Evolutionary conservation across 345 rosid species (phyloP), one percentile per base, ranked within the genome.

Genomic region (Linum usitatissimum): DNA sequence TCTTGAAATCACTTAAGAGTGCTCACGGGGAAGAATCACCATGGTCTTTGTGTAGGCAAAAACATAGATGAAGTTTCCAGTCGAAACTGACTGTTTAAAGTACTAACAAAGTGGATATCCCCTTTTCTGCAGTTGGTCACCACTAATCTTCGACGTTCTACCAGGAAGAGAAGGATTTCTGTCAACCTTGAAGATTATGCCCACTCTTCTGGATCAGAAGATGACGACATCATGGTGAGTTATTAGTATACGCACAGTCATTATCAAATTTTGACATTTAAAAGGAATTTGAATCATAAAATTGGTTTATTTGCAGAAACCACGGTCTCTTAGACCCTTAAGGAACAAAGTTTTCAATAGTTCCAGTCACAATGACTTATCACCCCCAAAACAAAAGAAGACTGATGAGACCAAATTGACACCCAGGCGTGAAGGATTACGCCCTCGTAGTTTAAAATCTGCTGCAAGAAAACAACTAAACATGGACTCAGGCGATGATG

Each of bases 341-440:
- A 84, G 96, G 78, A 86, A 77, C 28, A 77, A 79, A 60, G 81
- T 77, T 54, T 75, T 54, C 64, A 84, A 83, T 74, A 83, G 72
- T 75, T 75, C 69, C 58, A 84, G 78, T 74, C 85, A 66, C 60
- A 88, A 82, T 49, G 88, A 79, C 54, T 73, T 88, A 49, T 71
- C 79, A 59, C 78, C 92, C 63, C 78, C 83, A 17, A 79, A 82
- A 67, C 80, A 67, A 69, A 83, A 84, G 73, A 86, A 77, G 68
- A 68, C 66, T 57, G 70, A 59, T 68, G 83, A 78, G 64, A 63
- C 73, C 65, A 86, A 77, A 78, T 72, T 78, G 45, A 78, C 77
- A 9, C 99, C 99, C 58, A 87, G 99, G n/a, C 96, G 99, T 64
- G 97, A 94, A 82, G 99, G 99, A 54, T 72, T 94, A 75, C 82